Base-by-base conservation (phyloP, 2,329 filamentous ascomycete species). In the Colletotrichum agaves region DNA sequence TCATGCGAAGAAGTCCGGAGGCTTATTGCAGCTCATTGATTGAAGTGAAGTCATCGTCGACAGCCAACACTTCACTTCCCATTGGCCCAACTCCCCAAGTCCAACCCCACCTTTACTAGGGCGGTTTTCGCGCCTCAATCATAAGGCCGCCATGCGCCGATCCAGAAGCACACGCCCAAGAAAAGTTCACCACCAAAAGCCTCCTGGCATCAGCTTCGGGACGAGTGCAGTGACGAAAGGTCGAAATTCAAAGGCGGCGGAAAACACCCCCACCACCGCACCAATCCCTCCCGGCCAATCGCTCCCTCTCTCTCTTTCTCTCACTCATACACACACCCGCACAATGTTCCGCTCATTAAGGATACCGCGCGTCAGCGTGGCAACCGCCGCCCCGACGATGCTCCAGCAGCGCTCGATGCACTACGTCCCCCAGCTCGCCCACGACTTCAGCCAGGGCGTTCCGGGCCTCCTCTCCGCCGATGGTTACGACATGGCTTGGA, bases 401-500 rank as follows among this genome's bases (percentile, higher is more conserved):
- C 76, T 73, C 73, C 76, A 74, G 73, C 72, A 75, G 71, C 74
- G 76, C 74, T 79, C 80, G 53, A 71, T 84, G 55, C 86, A 88
- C 74, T 69, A 76, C 46, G 75, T 88, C 23, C 84, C 85, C n/a
- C 57, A 73, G 41, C 79, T 88, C 70, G 74, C 73, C 37, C 81
- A 86, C 63, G 76, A 83, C 72, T 84, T 80, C 79, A 76, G 77
- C 57, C 66, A 84, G 49, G 87, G 84, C 67, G 84, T 97, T 5
- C 86, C 88, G n/a, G 88, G 88, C 13, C 84, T 98, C 69, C 84
- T 97, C 76, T 90, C 90, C 33, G 78, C 85, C 2, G 83, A 86
- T 57, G 92, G 88, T 61, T 97, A 92, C 79, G 81, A 91, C 63
- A 86, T 93, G 61, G 90, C 94, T 56, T 99, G 93, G 90, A 90